Base-by-base conservation (phyloP, 345 rosid species). In the Corchorus olitorius region DNA sequence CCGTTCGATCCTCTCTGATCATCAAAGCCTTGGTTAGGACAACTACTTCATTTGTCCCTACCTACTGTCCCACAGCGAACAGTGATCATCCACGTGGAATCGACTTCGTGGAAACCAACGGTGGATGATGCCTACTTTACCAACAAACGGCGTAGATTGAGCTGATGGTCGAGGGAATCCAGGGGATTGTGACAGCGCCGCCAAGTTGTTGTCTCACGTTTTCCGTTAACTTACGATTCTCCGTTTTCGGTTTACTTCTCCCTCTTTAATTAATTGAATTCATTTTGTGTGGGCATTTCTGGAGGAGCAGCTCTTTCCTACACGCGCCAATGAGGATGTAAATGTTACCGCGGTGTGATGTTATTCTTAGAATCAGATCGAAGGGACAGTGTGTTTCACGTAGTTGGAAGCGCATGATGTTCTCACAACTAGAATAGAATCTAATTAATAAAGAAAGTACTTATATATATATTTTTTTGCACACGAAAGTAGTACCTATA, bases 111-210 rank as follows among this genome's bases (percentile, higher is more conserved):
- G 11, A 35, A 62, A 35, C 48, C 72, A 27, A 73, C 74, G 72
- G 84, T 64, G 19, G 6, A 22, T 59, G 56, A 53, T 50, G 46
- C 5, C 33, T 6, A 13, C 14, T 65, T 74, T 59, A 3, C 3
- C 2, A 45, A 73, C 34, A 3, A 64, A 78, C 82, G 84, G 82
- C 50, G 22, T 5, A 41, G 56, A 80, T 78, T 70, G 15, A 16
- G 37, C 65, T 35, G 62, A 39, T 22, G 1, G 53, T 65, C 49
- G 49, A n/a, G 12, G 49, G 72, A 76, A 78, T 78, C 84, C 65
- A n/a, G 78, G 74, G 15, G 80, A 75, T 70, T 68, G 73, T 55
- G 84, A 83, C 76, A 41, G 78, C 82, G 78, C 78, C 81, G 79
- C 84, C 78, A 15, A 27, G 55, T 52, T 70, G 45, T 37, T 67